A percentile compares a stretch with the other conserved stretches of the same genome.
Conservation (phyloP, 371 early-diverging fungal genomes). For the Smittium mucronatum region DNA sequence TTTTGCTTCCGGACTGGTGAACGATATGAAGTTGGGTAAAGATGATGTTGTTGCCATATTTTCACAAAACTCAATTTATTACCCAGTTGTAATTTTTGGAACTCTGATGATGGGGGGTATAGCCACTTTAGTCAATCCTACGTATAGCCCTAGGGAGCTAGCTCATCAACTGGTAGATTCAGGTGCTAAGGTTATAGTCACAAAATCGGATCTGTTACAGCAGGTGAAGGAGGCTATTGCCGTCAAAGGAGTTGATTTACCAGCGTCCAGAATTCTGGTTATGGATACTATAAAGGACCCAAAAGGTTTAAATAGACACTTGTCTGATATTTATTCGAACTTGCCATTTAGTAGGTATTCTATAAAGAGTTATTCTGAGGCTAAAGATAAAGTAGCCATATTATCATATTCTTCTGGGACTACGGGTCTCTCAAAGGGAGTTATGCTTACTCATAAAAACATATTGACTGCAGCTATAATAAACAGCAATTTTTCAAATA, state of each 20-base stretch:
- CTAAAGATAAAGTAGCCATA: slow-evolving; percentile 40
- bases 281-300: background rate
- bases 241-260: slow-evolving; percentile 8
- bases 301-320: background rate
- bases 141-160: slow-evolving; percentile 32
- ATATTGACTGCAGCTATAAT: slow-evolving; percentile 52
- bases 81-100: slow-evolving; percentile 38
- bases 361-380: slow-evolving; percentile 1
- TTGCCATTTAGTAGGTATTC: background rate
- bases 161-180: slow-evolving; percentile 28
- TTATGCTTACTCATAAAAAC: slow-evolving; percentile 67
- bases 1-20: slow-evolving; percentile 11
- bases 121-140: slow-evolving; percentile 29
- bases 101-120: slow-evolving; percentile 30
- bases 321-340: background rate
- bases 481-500: slow-evolving; percentile 18
- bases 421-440: slow-evolving; percentile 65
- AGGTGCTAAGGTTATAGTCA: slow-evolving; percentile 18
- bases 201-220: slow-evolving; percentile 15
- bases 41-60: slow-evolving; percentile 9
- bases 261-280: slow-evolving; percentile 5
- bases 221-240: slow-evolving; percentile 15
- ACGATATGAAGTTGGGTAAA: slow-evolving; percentile 13
- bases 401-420: slow-evolving; percentile 85
- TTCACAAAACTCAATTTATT: slow-evolving; percentile 25